Conservation (phyloP, 139 green algal genomes). For the Chlorella sp. region DNA sequence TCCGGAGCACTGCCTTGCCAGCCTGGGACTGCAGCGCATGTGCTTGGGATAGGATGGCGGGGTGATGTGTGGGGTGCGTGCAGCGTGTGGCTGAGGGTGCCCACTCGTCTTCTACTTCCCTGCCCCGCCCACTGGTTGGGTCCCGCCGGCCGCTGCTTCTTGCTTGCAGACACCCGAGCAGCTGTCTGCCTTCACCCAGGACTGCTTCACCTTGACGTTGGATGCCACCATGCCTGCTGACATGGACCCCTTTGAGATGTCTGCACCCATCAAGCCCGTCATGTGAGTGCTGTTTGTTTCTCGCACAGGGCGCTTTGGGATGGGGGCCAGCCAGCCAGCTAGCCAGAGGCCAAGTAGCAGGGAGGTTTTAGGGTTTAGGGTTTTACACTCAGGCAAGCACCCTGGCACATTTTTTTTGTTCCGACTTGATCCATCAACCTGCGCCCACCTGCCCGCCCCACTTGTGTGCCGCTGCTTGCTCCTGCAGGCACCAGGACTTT, state of each 20-base stretch:
- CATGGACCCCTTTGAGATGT: not conserved
- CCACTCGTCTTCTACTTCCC: no score
- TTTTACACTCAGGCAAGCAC: no score
- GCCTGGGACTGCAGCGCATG: not conserved
- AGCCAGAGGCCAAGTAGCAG: not conserved
- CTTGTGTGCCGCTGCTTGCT: not conserved
- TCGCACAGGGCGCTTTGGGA: not conserved
- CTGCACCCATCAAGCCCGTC: not conserved
- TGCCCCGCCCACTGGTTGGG: not conserved
- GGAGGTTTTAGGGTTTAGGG: no score
- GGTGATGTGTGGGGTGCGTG: not conserved
- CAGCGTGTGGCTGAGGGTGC: no score
- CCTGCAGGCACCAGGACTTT: conserved; percentile 9
- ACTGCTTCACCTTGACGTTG: not conserved
- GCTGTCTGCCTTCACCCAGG: not conserved
- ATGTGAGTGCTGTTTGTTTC: not conserved
- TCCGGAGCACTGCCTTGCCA: no score
- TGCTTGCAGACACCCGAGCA: conserved; percentile 1
- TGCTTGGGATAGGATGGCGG: not conserved
- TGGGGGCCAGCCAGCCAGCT: not conserved
- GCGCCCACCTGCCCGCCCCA: not conserved
- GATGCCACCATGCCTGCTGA: not conserved
- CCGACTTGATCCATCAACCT: no score
- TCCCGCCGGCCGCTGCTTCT: not conserved
- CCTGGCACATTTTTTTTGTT: no score